Conservation (phyloP, 73 alveolate genomes). For the Paramecium sexaurelia region DNA sequence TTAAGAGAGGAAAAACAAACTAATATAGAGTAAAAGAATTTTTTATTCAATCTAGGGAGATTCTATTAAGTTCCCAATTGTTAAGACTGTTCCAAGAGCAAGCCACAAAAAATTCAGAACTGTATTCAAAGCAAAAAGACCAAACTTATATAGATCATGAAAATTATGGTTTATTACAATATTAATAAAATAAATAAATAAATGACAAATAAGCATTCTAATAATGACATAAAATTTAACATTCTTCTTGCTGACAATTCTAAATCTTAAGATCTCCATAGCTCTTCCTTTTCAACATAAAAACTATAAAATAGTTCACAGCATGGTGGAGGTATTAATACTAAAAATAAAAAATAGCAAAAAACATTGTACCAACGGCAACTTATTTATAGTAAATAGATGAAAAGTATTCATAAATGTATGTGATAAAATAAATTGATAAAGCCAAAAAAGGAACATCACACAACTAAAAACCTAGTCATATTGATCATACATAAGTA, state of each 20-base stretch:
- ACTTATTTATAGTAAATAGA: neutral
- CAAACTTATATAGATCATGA: conserved; percentile 54
- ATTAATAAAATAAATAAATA: neutral
- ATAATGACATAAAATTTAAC: conserved; percentile 28
- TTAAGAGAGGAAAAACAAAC: conserved; percentile 31
- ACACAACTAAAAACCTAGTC: neutral
- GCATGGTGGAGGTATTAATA: neutral
- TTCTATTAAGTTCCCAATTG: conserved; percentile 65
- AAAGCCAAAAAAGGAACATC: neutral
- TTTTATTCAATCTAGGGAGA: conserved; percentile 22
- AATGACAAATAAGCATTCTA: conserved; percentile 38
- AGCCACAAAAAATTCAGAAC: conserved; percentile 55
- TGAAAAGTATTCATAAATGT: neutral
- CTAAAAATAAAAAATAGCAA: neutral
- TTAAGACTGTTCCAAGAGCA: conserved; percentile 62
- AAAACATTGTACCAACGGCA: conserved; percentile 10
- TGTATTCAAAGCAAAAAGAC: conserved; percentile 67
- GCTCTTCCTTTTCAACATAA: neutral
- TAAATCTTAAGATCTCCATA: conserved; percentile 5
- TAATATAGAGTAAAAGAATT: neutral
- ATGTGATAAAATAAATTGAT: neutral
- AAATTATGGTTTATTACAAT: neutral
- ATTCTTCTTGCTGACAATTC: neutral
- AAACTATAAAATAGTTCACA: neutral
- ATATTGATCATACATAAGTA: neutral